A percentile compares a stretch with the other conserved stretches of the same genome.
Evolutionary conservation across 148 eudicot genomes (phyloP).

Genomic region (Vaccinium darrowii): DNA sequence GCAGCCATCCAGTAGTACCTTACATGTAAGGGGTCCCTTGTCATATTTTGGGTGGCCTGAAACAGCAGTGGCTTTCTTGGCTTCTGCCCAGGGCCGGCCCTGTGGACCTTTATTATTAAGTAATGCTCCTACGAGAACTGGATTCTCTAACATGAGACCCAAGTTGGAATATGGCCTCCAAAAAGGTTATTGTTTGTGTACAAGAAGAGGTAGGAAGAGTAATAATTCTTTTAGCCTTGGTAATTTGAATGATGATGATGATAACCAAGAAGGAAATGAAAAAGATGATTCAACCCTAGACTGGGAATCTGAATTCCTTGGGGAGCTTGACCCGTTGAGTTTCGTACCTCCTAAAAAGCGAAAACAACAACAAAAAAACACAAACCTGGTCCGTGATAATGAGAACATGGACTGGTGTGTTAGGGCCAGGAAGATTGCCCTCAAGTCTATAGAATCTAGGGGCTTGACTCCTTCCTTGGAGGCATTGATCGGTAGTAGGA

Average conservation of each 20-base stretch:
- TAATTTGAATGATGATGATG: conserved; percentile 24
- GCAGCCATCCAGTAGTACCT: not conserved
- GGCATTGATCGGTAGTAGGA: conserved; percentile 41
- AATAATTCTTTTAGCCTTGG: conserved; percentile 24
- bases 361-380: conserved; percentile 34
- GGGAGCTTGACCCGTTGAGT: conserved; percentile 38
- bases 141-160: conserved; percentile 22
- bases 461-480: conserved; percentile 63
- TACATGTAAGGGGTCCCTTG: not conserved
- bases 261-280: conserved; percentile 5
- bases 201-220: conserved; percentile 18
- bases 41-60: not conserved
- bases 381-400: conserved; percentile 43
- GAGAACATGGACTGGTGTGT: conserved; percentile 94
- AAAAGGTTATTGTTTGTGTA: conserved; percentile 19
- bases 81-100: conserved; percentile 3
- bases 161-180: conserved; percentile 23
- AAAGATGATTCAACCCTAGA: conserved; percentile 33
- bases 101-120: not conserved
- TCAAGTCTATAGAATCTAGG: conserved; percentile 78
- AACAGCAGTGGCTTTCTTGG: conserved; percentile 1
- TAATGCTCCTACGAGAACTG: conserved; percentile 18
- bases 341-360: conserved; percentile 35
- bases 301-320: conserved; percentile 76
- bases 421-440: conserved; percentile 80